A percentile compares a stretch with the other conserved stretches of the same genome.
phyloP scores from a whole-genome alignment of 2,329 filamentous ascomycete species.

The Tolypocladium capitatum region DNA sequence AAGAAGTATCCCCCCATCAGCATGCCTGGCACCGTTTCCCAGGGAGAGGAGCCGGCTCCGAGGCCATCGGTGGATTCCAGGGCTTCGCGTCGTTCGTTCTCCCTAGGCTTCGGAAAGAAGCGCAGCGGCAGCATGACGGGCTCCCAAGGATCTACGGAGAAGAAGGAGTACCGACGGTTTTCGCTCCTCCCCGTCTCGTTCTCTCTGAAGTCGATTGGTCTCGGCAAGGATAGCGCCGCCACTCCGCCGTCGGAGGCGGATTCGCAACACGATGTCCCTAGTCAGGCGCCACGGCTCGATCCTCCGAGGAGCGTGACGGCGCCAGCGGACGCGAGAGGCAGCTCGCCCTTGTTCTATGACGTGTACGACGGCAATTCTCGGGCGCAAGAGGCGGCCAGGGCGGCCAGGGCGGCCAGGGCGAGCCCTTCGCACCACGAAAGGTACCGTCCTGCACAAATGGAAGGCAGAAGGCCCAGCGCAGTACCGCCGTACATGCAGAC shows the following conservation, averaged over 20 bases:
- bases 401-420: slow-evolving; percentile 16
- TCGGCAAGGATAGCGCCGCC: slow-evolving; percentile 36
- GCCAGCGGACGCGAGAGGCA: slow-evolving; percentile 21
- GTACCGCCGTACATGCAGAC: slow-evolving; percentile 33
- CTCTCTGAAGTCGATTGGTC: slow-evolving; percentile 50
- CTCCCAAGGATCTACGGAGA: slow-evolving; percentile 43
- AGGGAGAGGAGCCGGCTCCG: slow-evolving; percentile 34
- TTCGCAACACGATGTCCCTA: slow-evolving; percentile 39
- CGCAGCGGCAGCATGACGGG: slow-evolving; percentile 51
- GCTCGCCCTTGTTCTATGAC: slow-evolving; percentile 26
- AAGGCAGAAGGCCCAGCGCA: slow-evolving; percentile 26
- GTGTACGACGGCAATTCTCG: slow-evolving; percentile 23
- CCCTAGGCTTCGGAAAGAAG: slow-evolving; percentile 56
- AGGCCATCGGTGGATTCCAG: slow-evolving; percentile 59
- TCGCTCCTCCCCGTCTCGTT: slow-evolving; percentile 55
- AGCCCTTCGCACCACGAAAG: slow-evolving; percentile 28
- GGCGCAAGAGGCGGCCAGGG: slow-evolving; percentile 18
- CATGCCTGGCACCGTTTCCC: slow-evolving; percentile 62
- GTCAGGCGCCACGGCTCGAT: slow-evolving; percentile 28
- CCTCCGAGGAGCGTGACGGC: slow-evolving; percentile 19
- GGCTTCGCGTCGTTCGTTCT: slow-evolving; percentile 54
- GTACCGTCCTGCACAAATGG: slow-evolving; percentile 25
- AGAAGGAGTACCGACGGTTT: slow-evolving; percentile 50
- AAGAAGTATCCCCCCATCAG: slow-evolving; percentile 80
- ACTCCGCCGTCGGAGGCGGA: slow-evolving; percentile 28